phyloP scores from a whole-genome alignment of 2,329 filamentous ascomycete genomes.

The Colletotrichum endophyticum region DNA sequence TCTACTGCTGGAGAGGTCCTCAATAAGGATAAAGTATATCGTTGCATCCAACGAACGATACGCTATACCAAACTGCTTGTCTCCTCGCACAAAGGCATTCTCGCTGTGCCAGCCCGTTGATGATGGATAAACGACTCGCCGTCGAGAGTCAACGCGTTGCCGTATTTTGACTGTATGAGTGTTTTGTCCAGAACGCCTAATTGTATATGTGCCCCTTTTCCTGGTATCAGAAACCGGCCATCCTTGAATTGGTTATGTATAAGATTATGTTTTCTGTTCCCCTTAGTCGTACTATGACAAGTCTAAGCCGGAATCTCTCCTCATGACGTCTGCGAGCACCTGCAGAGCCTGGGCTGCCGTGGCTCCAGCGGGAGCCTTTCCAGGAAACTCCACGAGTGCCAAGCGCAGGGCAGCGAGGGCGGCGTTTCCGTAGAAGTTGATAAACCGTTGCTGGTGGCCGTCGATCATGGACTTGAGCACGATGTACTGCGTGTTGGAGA shows the following conservation, averaged over 20 bases:
- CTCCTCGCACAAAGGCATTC: not conserved
- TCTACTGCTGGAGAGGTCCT: not conserved
- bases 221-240: not conserved
- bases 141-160: not conserved
- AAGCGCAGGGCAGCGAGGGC: conserved; percentile 73
- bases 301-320: conserved; percentile 52
- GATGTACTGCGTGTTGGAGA: conserved; percentile 75
- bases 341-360: conserved; percentile 56
- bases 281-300: conserved; percentile 34
- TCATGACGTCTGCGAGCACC: conserved; percentile 59
- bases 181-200: conserved; percentile 9
- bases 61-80: not conserved
- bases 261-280: conserved; percentile 3
- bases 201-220: not conserved
- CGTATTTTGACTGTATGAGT: not conserved
- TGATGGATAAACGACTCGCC: not conserved
- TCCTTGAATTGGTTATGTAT: conserved; percentile 13
- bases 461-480: conserved; percentile 76
- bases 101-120: not conserved
- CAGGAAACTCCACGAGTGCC: conserved; percentile 77
- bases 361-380: conserved; percentile 50
- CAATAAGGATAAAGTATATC: not conserved
- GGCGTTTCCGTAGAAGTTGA: conserved; percentile 80
- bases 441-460: conserved; percentile 75
- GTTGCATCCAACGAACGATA: conserved; percentile 4